These are phyloP conservation scores for Pterocarpus macrocarpus DNA, from an alignment of 306 rosid genomes.

Conservation along the genomic window DNA sequence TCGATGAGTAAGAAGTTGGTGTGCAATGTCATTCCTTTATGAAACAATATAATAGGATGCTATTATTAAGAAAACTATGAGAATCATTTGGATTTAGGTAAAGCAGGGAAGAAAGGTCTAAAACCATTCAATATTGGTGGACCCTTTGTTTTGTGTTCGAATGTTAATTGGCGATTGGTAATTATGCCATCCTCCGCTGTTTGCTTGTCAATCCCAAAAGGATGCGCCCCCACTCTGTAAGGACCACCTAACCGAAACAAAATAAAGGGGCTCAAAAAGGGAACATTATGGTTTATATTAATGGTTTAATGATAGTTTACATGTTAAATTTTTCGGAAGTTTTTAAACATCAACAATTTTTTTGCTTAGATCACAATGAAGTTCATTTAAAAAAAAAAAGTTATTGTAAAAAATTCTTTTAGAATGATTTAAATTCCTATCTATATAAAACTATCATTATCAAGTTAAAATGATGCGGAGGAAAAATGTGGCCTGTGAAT, in stretches of 20 bases:
- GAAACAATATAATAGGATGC: conserved; percentile 16
- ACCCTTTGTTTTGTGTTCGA: conserved; percentile 18
- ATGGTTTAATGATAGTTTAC: background rate
- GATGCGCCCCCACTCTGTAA: background rate
- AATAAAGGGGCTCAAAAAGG: background rate
- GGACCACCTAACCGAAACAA: conserved; percentile 40
- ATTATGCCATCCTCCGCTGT: conserved; percentile 28
- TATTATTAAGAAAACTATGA: background rate
- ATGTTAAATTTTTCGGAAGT: background rate
- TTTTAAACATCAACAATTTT: background rate
- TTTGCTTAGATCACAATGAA: background rate
- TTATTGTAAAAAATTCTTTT: background rate
- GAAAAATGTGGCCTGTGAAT: background rate
- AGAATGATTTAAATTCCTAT: background rate
- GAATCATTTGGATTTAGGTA: conserved; percentile 22
- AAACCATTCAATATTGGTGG: background rate
- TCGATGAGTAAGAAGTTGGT: background rate
- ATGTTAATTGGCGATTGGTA: conserved; percentile 13
- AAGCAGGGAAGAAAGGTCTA: conserved; percentile 18
- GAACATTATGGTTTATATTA: background rate
- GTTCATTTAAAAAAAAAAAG: background rate
- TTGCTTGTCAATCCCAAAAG: conserved; percentile 24
- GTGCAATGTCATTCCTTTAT: conserved; percentile 21
- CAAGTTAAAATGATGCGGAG: background rate
- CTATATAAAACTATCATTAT: background rate